Conservation (phyloP, 2,329 filamentous ascomycete species). For the Penicillium brevicompactum region DNA sequence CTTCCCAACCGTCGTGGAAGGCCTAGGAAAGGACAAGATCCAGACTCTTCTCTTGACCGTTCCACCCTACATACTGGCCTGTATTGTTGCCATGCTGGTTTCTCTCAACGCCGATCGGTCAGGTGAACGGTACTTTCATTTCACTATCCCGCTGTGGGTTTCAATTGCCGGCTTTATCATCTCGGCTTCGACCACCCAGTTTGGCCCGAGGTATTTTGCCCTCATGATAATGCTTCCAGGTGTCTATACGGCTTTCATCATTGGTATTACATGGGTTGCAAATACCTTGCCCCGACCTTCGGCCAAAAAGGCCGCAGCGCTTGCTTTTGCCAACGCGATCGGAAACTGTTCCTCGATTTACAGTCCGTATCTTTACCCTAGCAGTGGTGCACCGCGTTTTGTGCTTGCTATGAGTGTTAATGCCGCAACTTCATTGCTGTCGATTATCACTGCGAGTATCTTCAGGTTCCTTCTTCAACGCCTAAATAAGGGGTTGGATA, state of each 20-base stretch:
- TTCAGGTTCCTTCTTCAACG: not conserved
- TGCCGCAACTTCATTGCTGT: not conserved
- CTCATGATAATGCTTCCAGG: slow-evolving; percentile 37
- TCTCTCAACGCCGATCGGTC: slow-evolving; percentile 54
- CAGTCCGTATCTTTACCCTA: slow-evolving; percentile 39
- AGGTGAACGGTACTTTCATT: slow-evolving; percentile 35
- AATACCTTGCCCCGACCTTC: slow-evolving; percentile 45
- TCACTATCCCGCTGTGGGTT: slow-evolving; percentile 25
- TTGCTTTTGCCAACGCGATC: slow-evolving; percentile 47
- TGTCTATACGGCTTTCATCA: slow-evolving; percentile 41
- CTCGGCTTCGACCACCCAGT: slow-evolving; percentile 29
- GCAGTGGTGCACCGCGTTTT: slow-evolving; percentile 1
- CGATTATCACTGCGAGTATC: not conserved
- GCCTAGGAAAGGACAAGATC: slow-evolving; percentile 50
- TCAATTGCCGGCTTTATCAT: slow-evolving; percentile 36
- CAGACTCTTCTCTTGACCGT: slow-evolving; percentile 54
- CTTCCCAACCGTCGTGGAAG: slow-evolving; percentile 47
- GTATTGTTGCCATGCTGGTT: slow-evolving; percentile 49
- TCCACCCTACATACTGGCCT: slow-evolving; percentile 56
- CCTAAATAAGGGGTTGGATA: not conserved
- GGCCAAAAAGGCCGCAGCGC: slow-evolving; percentile 47
- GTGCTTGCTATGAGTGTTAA: slow-evolving; percentile 9
- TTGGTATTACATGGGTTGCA: slow-evolving; percentile 43
- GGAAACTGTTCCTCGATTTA: slow-evolving; percentile 46
- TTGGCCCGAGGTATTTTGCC: slow-evolving; percentile 34